These are phyloP conservation scores for Xylariaceae sp. DNA, from an alignment of 2,329 filamentous ascomycete species.

Conservation along the genomic window DNA sequence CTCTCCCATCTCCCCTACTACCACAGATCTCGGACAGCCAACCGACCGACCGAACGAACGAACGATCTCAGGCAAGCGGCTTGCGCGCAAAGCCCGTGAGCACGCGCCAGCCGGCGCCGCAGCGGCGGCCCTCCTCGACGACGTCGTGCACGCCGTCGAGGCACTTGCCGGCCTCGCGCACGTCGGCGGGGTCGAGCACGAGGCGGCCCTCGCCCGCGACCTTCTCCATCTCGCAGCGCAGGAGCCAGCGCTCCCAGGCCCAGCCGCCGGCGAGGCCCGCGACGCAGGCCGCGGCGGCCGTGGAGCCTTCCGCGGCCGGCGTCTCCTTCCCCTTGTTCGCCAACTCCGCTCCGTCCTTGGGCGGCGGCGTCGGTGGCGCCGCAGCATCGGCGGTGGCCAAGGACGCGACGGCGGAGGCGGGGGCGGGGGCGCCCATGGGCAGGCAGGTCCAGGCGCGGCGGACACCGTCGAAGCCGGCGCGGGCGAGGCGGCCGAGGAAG, in stretches of 20 bases:
- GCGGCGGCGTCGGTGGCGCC: too few relatives aligned
- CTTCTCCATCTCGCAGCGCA: slow-evolving; percentile 80
- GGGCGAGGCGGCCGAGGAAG: slow-evolving; percentile 67
- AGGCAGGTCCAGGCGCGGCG: slow-evolving; percentile 85
- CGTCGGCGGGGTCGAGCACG: slow-evolving; percentile 43
- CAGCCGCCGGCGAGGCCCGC: slow-evolving; percentile 79
- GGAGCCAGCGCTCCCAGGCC: slow-evolving; percentile 94
- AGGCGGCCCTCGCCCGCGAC: slow-evolving; percentile 57
- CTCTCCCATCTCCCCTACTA: too few relatives aligned
- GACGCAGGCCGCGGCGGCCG: slow-evolving; percentile 63
- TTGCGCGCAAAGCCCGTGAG: slow-evolving; percentile 59
- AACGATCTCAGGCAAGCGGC: too few relatives aligned
- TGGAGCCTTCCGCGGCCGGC: slow-evolving; percentile 56
- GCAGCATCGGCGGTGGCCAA: too few relatives aligned
- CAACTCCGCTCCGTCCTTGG: too few relatives aligned
- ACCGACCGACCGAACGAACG: too few relatives aligned
- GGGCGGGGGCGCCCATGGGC: slow-evolving; percentile 60
- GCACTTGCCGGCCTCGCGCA: slow-evolving; percentile 50
- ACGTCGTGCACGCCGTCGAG: slow-evolving; percentile 53
- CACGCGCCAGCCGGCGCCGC: slow-evolving; percentile 53
- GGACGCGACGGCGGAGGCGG: slow-evolving; percentile 26
- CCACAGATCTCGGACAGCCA: too few relatives aligned
- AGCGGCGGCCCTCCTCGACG: slow-evolving; percentile 54
- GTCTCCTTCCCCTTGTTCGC: slow-evolving; percentile 30
- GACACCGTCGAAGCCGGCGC: slow-evolving; percentile 70